Evolutionary conservation across 192 early-diverging fungal species (phyloP).

Genomic region (Entomortierella lignicola): DNA sequence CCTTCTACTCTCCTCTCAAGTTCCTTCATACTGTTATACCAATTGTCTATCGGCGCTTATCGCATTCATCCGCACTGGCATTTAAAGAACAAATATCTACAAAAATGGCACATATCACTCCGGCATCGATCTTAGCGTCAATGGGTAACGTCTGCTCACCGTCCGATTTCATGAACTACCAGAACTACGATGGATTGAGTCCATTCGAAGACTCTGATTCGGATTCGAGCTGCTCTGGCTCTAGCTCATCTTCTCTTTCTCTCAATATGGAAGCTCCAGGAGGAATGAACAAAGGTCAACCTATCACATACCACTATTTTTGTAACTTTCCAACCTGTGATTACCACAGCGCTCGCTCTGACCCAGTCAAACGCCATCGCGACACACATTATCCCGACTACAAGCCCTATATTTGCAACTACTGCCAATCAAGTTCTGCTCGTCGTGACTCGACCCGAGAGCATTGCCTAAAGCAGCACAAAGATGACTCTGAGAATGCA

Average conservation of each 20-base stretch:
- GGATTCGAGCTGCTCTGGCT: conserved; percentile 43
- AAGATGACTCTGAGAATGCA: conserved; percentile 47
- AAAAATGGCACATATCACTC: conserved; percentile 43
- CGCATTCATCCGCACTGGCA: no score
- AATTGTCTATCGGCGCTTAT: no score
- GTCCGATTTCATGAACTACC: conserved; percentile 34
- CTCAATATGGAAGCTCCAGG: neutral
- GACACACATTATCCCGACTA: conserved; percentile 52
- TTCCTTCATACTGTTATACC: neutral
- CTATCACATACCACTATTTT: conserved; percentile 47
- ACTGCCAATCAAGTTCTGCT: conserved; percentile 43
- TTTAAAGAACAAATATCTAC: neutral
- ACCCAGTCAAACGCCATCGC: conserved; percentile 50
- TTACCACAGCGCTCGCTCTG: conserved; percentile 47
- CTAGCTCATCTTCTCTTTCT: conserved; percentile 41
- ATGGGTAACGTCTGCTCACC: conserved; percentile 16
- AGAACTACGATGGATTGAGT: conserved; percentile 29
- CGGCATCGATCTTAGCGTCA: conserved; percentile 49
- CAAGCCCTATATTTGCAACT: conserved; percentile 54
- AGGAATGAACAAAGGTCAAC: conserved; percentile 28
- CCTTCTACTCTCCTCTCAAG: neutral
- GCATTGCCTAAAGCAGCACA: conserved; percentile 51
- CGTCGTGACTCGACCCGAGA: conserved; percentile 47
- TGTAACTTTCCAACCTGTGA: conserved; percentile 53
- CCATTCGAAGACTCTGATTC: conserved; percentile 45